Evolutionary conservation across 2,329 filamentous ascomycete species (phyloP).

Genomic region (Cladosporium phlei): DNA sequence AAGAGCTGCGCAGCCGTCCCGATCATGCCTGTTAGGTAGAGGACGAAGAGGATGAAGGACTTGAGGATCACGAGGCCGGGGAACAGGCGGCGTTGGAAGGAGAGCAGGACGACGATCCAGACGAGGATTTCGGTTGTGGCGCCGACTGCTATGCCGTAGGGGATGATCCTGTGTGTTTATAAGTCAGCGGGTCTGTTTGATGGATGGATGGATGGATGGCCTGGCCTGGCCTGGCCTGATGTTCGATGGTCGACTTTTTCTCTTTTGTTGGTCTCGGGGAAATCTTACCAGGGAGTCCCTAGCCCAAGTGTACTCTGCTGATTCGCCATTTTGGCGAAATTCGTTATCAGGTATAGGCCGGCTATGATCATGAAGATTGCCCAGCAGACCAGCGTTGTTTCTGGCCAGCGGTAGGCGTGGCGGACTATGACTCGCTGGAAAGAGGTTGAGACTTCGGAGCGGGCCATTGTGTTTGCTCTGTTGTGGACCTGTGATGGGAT

Average conservation of each 20-base stretch:
- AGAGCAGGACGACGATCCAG: slow-evolving; percentile 53
- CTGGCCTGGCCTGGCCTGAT: no score
- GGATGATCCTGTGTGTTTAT: slow-evolving; percentile 52
- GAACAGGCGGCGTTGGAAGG: slow-evolving; percentile 52
- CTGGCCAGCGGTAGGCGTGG: slow-evolving; percentile 59
- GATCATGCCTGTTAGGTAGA: slow-evolving; percentile 59
- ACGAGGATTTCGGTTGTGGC: slow-evolving; percentile 55
- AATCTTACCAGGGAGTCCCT: slow-evolving; percentile 54
- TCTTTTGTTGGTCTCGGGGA: slow-evolving; percentile 9
- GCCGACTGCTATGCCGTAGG: slow-evolving; percentile 57
- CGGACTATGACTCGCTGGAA: slow-evolving; percentile 38
- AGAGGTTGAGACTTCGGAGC: slow-evolving; percentile 10
- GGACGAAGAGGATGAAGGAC: slow-evolving; percentile 57
- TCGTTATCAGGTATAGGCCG: slow-evolving; percentile 55
- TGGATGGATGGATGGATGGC: no score
- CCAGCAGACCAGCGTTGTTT: slow-evolving; percentile 61
- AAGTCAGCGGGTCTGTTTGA: no score
- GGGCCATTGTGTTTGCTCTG: no score
- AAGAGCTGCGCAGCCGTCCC: slow-evolving; percentile 60
- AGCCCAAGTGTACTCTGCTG: slow-evolving; percentile 53
- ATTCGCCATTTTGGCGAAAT: slow-evolving; percentile 56
- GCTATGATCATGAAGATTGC: slow-evolving; percentile 57
- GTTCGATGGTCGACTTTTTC: no score
- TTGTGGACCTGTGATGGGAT: background rate
- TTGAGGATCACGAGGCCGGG: slow-evolving; percentile 56